Evolutionary conservation across 2,329 filamentous ascomycete genomes (phyloP), one percentile per base, ranked within the genome.

Genomic region (Xylaria sp.): DNA sequence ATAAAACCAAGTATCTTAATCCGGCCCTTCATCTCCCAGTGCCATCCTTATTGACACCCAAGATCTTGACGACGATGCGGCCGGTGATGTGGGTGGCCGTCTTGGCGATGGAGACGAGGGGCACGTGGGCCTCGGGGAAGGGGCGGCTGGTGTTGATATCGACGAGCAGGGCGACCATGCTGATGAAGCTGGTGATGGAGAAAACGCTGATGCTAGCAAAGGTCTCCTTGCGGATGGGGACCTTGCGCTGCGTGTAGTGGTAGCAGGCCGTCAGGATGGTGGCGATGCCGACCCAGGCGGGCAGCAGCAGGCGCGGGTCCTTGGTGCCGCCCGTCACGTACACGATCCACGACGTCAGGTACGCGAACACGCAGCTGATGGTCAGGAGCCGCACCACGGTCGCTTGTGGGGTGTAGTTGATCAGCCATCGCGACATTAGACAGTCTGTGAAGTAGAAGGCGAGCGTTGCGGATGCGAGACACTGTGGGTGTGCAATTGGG

Each of bases 361-460:
- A 93, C 70, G 90, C 90, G 77, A 93, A 93, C 68, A 92, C 84
- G 64, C 88, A 89, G 77, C 90, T 92, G 69, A 91, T 91, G 67
- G 91, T 91, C 59, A 93, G 84, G 52, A 96, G 89, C 58, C 93
- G 92, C 66, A 96, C 90, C 69, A 94, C 88, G 55, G 93, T 93
- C 58, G 92, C 93, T 78, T 89, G 87, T 2, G 93, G 92, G 15
- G 92, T 93, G 81, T 95, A 96, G 79, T 94, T 91, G 73, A 95
- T 85, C 74, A 96, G 90, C 93, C 92, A 94, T 80, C 92, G 85
- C 69, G 91, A 93, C 91, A 94, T 94, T 75, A 94, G 86, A 79
- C 91, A 93, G 80, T 94, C 92, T 65, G 91, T 92, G 78, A 94
- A 94, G 82, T 93, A 92, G 80, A 93, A 94, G 59, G 91, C 91